A percentile compares a stretch with the other conserved stretches of the same genome.
These are phyloP conservation scores for Cyclostephanos tholiformis DNA, from an alignment of 108 stramenopile species.

Conservation along the genomic window DNA sequence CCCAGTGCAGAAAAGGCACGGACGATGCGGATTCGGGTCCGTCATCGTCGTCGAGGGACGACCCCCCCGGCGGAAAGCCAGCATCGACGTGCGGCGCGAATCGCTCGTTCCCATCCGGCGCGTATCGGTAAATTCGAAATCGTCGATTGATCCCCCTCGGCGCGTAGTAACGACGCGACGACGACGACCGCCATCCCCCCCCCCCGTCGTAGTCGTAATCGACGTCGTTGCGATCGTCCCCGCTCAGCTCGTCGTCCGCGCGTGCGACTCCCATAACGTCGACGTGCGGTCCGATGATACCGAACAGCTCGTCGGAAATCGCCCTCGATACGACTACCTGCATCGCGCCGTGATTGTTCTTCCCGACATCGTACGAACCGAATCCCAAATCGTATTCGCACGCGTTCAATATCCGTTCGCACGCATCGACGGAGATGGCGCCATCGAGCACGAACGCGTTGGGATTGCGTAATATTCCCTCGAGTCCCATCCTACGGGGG, in stretches of 20 bases:
- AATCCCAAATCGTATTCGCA: conserved; percentile 62
- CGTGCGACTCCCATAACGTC: conserved; percentile 58
- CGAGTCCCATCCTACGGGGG: conserved; percentile 55
- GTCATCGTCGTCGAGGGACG: conserved; percentile 53
- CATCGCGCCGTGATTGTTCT: conserved; percentile 81
- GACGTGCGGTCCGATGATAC: conserved; percentile 60
- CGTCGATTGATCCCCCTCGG: conserved; percentile 74
- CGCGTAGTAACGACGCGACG: conserved; percentile 30
- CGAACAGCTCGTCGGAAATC: conserved; percentile 50
- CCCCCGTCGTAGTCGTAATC: conserved; percentile 17
- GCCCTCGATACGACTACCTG: conserved; percentile 71
- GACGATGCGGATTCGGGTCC: background rate
- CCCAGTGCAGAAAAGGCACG: conserved; percentile 33
- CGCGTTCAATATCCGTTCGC: conserved; percentile 60
- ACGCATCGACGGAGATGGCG: conserved; percentile 52
- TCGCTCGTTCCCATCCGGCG: conserved; percentile 51
- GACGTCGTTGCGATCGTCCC: conserved; percentile 12
- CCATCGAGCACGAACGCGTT: conserved; percentile 68
- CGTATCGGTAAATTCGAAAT: conserved; percentile 81
- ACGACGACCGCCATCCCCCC: background rate
- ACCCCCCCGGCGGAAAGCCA: conserved; percentile 81
- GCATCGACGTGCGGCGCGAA: conserved; percentile 92
- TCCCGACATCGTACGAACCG: conserved; percentile 69
- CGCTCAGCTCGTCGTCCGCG: conserved; percentile 21
- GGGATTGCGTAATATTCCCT: conserved; percentile 53